Base-by-base conservation (phyloP, 2,329 filamentous ascomycete genomes). In the Neonectria faginata region DNA sequence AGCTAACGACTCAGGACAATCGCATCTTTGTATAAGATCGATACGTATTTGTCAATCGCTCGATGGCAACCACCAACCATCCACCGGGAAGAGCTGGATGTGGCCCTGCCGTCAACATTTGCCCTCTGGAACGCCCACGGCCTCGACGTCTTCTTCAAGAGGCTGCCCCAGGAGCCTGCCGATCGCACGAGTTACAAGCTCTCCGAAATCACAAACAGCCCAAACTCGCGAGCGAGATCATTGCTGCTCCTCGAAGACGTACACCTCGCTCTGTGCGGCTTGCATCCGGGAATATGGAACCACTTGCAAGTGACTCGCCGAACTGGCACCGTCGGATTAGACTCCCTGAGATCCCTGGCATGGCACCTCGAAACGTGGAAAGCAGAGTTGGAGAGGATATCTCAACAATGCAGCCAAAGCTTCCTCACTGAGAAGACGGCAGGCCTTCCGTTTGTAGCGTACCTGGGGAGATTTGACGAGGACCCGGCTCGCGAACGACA, bases 101-200 rank as follows among this genome's bases (percentile, higher is more conserved):
- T 79, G 5, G 68, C 74, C 0, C 58, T 82, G 11, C 73, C 77
- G 2, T 73, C 69, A 0, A 78, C 80, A 0, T 79, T 75, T 36
- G 71, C 75, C 1, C 62, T 78, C 5, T 82, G 76, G 75, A 81
- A 83, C 57, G 63, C 79, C 0, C 71, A 76, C 20, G 80, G 80
- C 0, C 73, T 83, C 0, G 71, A 77, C 45, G 67, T 76, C 1
- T 81, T 78, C 56, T 81, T 80, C 52, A 69, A 71, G 12, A 73
- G 81, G 5, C 64, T 75, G 4, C 67, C 70, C 0, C 62, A 65
- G 1, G 79, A 83, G 29, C 78, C 79, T 0, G 61, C 71, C 0
- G 72, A 76, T 5, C 71, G 80, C 5, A 66, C 65, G 0, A 66
- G 73, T 3, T 76, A 73, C 22, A 74, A 73, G 18, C 71, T 79